A percentile compares a stretch with the other conserved stretches of the same genome.
phyloP scores from a whole-genome alignment of 2,329 filamentous ascomycete species.

The Colletotrichum lini region DNA sequence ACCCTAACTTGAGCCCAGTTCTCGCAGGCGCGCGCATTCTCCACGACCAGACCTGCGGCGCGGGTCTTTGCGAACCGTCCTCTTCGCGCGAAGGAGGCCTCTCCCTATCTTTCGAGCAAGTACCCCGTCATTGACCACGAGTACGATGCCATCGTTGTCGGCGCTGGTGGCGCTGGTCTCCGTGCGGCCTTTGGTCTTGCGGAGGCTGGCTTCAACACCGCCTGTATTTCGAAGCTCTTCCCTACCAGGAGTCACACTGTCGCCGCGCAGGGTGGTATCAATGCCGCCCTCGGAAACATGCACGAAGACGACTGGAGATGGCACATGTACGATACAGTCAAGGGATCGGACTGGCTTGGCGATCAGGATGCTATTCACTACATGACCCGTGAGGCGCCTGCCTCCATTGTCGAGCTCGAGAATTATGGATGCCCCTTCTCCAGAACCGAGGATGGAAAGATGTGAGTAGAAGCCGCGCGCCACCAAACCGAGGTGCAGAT shows the following conservation, averaged over 20 bases:
- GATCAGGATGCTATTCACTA: conserved; percentile 99
- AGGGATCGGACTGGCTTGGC: conserved; percentile 97
- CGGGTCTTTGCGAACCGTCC: conserved; percentile 89
- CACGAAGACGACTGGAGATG: conserved; percentile 98
- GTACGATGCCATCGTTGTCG: conserved; percentile 97
- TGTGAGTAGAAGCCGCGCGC: conserved; percentile 67
- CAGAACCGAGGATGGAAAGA: conserved; percentile 95
- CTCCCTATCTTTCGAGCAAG: conserved; percentile 87
- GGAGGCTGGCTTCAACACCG: conserved; percentile 91
- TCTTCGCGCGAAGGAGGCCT: conserved; percentile 93
- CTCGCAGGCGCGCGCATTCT: conserved; percentile 83
- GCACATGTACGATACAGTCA: conserved; percentile 99
- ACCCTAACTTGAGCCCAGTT: conserved; percentile 63
- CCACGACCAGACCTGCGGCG: conserved; percentile 85
- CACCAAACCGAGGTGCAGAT: background rate
- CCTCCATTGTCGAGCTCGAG: conserved; percentile 93
- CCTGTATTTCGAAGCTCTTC: conserved; percentile 90
- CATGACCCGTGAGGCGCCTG: conserved; percentile 95
- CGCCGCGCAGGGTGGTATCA: conserved; percentile 87
- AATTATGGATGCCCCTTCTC: conserved; percentile 98
- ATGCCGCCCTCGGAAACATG: conserved; percentile 93
- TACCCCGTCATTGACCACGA: conserved; percentile 99
- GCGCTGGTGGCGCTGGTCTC: conserved; percentile 85
- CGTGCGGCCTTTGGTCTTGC: conserved; percentile 88
- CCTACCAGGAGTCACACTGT: conserved; percentile 89